Base-by-base conservation (phyloP, 2,329 filamentous ascomycete genomes). In the Parascedosporium putredinis region DNA sequence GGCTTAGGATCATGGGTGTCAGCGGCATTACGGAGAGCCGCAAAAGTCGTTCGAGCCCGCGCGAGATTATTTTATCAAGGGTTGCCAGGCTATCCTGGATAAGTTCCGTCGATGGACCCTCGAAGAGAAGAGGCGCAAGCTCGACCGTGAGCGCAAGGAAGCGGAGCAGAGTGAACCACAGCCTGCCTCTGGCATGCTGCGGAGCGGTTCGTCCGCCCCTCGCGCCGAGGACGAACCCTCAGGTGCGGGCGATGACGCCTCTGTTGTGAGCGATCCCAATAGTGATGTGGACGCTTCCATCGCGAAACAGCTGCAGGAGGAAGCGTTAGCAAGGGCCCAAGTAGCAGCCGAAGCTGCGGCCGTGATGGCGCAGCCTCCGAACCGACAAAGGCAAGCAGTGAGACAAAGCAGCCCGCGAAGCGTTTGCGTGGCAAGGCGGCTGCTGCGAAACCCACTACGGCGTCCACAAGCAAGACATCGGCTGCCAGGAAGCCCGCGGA, bases 1-100 rank as follows among this genome's bases (percentile, higher is more conserved):
- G 93, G 93, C 73, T 96, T 51, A 83, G 86, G 53, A 79, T 90
- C 3, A 89, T 98, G 81, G 93, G 91, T 23, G 84, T 97, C 29
- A 91, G 82, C 55, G 88, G 79, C 18, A 70, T 94, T 33, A 94
- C 88, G 0, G 90, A 96, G 60, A 81, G 81, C 20, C 87, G 88
- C 60, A 91, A 88, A 93, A 86, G 64, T 78, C 84, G 25, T 96
- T 88, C 64, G 88, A 95, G 64, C 82, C 85, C 2, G 93, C 93
- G 53, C 79, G 93, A 24, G 76, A 83, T 53, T 83, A 91, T 62
- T 95, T 96, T 62, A 84, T 96, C 58, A 78, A 75, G 51, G 88
- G 94, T 53, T 90, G 94, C 51, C 76, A 88, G 54, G 76, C 76
- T 0, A 83, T 97, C 25, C 74, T 97, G 18, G 81, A 88, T 54